Conservation (phyloP, 176 grass and related monocot species). For the Rhynchospora tenuis region DNA sequence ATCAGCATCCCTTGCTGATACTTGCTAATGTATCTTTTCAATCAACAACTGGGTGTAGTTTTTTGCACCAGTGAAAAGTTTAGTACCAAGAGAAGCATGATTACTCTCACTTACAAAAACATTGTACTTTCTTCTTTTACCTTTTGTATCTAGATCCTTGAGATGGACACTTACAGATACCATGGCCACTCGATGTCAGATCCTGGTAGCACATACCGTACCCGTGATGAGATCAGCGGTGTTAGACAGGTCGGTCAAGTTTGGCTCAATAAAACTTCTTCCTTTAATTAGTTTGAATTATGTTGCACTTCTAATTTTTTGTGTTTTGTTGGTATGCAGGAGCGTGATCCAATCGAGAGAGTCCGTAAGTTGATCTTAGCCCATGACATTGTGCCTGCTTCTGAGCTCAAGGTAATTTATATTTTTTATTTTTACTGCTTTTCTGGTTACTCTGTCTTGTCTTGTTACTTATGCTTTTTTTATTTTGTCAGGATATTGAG, state of each 20-base stretch:
- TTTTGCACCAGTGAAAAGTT: background rate
- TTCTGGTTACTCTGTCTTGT: background rate
- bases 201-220: slow-evolving; percentile 86
- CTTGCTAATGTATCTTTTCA: slow-evolving; percentile 1
- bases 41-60: background rate
- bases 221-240: slow-evolving; percentile 60
- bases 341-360: slow-evolving; percentile 80
- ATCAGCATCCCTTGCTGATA: background rate
- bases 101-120: background rate
- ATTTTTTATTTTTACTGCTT: background rate
- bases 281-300: background rate
- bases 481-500: slow-evolving; percentile 57
- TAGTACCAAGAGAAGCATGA: background rate
- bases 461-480: slow-evolving; percentile 14
- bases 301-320: background rate
- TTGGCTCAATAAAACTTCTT: background rate
- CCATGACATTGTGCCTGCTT: slow-evolving; percentile 57
- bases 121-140: background rate
- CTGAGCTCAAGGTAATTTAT: slow-evolving; percentile 68
- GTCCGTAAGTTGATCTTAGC: slow-evolving; percentile 64
- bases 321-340: slow-evolving; percentile 28
- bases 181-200: slow-evolving; percentile 93
- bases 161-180: slow-evolving; percentile 97
- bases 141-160: slow-evolving; percentile 67
- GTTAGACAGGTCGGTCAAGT: slow-evolving; percentile 54